phyloP scores from a whole-genome alignment of 495 filamentous ascomycete genomes.

The Hyaloscypha hepaticicola region DNA sequence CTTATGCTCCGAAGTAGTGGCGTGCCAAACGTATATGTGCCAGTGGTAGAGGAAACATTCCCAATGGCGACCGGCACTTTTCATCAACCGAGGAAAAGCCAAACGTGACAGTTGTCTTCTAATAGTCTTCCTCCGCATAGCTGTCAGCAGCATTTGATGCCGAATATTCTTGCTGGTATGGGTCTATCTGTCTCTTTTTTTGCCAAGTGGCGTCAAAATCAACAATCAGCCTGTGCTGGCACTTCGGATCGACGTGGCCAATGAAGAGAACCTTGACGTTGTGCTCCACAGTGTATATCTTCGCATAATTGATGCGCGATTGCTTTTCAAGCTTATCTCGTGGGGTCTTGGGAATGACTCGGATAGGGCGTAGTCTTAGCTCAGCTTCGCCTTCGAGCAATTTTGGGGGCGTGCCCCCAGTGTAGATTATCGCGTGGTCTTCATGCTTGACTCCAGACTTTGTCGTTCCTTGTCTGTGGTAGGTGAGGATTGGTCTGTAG shows the following conservation, averaged over 20 bases:
- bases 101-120: background rate
- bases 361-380: slow-evolving; percentile 11
- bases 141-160: background rate
- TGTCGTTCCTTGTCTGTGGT: slow-evolving; percentile 9
- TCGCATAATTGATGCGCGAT: slow-evolving; percentile 25
- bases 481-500: slow-evolving; percentile 23
- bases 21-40: slow-evolving; percentile 3
- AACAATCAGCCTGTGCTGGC: background rate
- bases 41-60: background rate
- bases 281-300: slow-evolving; percentile 29
- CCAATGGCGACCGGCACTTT: background rate
- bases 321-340: slow-evolving; percentile 19
- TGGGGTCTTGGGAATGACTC: slow-evolving; percentile 5
- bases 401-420: background rate
- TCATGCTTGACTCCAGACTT: slow-evolving; percentile 15
- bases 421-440: slow-evolving; percentile 22
- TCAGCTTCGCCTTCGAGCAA: background rate
- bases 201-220: slow-evolving; percentile 23
- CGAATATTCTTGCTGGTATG: background rate
- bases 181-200: background rate
- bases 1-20: background rate
- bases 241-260: slow-evolving; percentile 8
- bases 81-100: background rate
- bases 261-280: slow-evolving; percentile 27
- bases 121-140: background rate